Evolutionary conservation across 768 basidiomycete genomes (phyloP).

Genomic region (Pulveroboletus sp.): DNA sequence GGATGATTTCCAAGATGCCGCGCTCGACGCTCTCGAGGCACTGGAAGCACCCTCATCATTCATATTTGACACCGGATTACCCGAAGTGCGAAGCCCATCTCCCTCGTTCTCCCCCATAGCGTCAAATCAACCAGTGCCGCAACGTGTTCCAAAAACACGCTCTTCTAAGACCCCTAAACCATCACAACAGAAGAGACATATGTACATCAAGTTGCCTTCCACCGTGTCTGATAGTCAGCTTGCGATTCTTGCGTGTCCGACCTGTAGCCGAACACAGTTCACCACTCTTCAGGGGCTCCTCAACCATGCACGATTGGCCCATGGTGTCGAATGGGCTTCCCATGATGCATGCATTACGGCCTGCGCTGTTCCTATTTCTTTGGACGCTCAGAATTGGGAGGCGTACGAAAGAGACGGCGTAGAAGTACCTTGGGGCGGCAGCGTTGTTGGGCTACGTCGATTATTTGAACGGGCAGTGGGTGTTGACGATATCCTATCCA

Average conservation of each 20-base stretch:
- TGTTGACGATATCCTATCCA: conserved; percentile 21
- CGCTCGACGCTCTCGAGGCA: conserved; percentile 40
- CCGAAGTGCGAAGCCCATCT: conserved; percentile 22
- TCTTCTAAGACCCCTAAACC: conserved; percentile 26
- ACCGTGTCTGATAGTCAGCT: conserved; percentile 27
- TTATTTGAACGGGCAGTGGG: conserved; percentile 51
- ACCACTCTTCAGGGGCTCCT: conserved; percentile 48
- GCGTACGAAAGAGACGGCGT: conserved; percentile 37
- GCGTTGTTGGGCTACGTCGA: conserved; percentile 41
- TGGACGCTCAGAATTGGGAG: conserved; percentile 32
- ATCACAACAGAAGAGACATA: conserved; percentile 32
- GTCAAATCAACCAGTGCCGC: conserved; percentile 10
- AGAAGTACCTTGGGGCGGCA: conserved; percentile 30
- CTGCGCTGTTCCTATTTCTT: conserved; percentile 36
- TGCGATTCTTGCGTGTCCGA: conserved; percentile 37
- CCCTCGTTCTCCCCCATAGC: conserved; percentile 19
- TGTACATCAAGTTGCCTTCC: conserved; percentile 37
- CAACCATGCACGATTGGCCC: conserved; percentile 48
- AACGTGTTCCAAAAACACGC: conserved; percentile 23
- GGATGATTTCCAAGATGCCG: conserved; percentile 37
- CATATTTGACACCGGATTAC: conserved; percentile 27
- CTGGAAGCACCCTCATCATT: conserved; percentile 37
- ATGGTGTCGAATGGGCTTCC: conserved; percentile 43
- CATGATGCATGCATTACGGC: conserved; percentile 49
- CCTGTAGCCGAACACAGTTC: conserved; percentile 44